Conservation (phyloP, 148 eudicot genomes). For the Pouteria glomerata region DNA sequence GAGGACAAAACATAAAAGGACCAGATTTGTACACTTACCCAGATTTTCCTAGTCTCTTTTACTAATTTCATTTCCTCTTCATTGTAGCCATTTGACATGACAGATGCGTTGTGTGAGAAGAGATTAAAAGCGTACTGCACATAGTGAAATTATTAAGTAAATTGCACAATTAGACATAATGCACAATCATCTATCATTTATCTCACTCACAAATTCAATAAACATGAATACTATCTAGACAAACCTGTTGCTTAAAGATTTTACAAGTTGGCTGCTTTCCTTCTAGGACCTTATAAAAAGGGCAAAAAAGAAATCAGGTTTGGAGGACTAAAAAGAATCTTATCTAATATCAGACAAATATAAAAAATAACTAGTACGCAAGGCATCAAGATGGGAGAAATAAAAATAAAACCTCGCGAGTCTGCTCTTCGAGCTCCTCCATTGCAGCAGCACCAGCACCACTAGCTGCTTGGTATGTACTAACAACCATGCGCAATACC, state of each 20-base stretch:
- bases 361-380: not conserved
- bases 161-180: not conserved
- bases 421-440: slow-evolving; percentile 90
- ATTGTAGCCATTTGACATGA: slow-evolving; percentile 86
- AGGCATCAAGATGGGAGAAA: not conserved
- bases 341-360: not conserved
- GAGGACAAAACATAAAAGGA: not conserved
- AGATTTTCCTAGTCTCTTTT: slow-evolving; percentile 97
- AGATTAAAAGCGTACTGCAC: slow-evolving; percentile 98
- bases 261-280: slow-evolving; percentile 90
- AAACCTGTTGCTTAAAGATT: slow-evolving; percentile 85
- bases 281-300: slow-evolving; percentile 53
- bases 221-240: not conserved
- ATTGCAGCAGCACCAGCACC: slow-evolving; percentile 98
- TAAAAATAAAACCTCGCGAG: slow-evolving; percentile 63
- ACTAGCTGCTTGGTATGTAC: slow-evolving; percentile 98
- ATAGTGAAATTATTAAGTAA: slow-evolving; percentile 1
- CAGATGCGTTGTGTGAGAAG: slow-evolving; percentile 97
- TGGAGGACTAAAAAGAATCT: not conserved
- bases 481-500: slow-evolving; percentile 86
- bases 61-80: slow-evolving; percentile 99
- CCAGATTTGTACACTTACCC: slow-evolving; percentile 48
- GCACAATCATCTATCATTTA: slow-evolving; percentile 4
- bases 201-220: not conserved
- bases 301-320: not conserved